A percentile compares a stretch with the other conserved stretches of the same genome.
Evolutionary conservation across 2,329 filamentous ascomycete species (phyloP).

Genomic region (Arthrobotrys musiformis): DNA sequence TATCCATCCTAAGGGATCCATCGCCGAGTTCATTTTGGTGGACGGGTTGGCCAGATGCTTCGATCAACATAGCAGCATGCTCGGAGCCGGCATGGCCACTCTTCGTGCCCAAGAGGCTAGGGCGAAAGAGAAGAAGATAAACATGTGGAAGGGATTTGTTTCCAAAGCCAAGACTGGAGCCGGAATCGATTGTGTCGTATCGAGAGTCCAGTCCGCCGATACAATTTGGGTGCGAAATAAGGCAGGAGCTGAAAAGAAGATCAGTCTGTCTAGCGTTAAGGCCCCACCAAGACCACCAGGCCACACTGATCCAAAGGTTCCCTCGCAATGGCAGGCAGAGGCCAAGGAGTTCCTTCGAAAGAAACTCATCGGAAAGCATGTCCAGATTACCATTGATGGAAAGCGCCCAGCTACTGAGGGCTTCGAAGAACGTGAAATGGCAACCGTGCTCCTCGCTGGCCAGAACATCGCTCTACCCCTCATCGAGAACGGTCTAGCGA

Average conservation of each 20-base stretch:
- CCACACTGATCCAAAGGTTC: constrained; percentile 50
- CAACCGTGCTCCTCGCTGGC: constrained; percentile 82
- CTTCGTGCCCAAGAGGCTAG: constrained; percentile 87
- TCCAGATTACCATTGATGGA: constrained; percentile 87
- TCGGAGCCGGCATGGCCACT: constrained; percentile 86
- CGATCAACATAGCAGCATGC: constrained; percentile 92
- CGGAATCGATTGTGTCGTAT: constrained; percentile 79
- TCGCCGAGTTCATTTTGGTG: constrained; percentile 88
- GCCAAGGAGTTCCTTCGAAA: constrained; percentile 97
- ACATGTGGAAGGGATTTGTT: constrained; percentile 83
- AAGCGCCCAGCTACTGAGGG: constrained; percentile 82
- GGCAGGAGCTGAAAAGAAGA: constrained; percentile 83
- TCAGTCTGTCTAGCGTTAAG: constrained; percentile 91
- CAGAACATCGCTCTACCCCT: constrained; percentile 65
- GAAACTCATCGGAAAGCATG: constrained; percentile 93
- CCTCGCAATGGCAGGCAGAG: constrained; percentile 82
- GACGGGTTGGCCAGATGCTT: constrained; percentile 91
- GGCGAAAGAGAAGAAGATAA: constrained; percentile 79
- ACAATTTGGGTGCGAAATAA: constrained; percentile 88
- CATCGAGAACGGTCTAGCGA: constrained; percentile 85
- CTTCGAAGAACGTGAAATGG: constrained; percentile 94
- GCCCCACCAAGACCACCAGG: constrained; percentile 75
- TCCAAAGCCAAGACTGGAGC: constrained; percentile 73
- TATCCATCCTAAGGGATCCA: constrained; percentile 89
- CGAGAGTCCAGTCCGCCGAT: constrained; percentile 86